phyloP scores from a whole-genome alignment of 1,284 basidiomycete species.

The Anthracocystis setariae region DNA sequence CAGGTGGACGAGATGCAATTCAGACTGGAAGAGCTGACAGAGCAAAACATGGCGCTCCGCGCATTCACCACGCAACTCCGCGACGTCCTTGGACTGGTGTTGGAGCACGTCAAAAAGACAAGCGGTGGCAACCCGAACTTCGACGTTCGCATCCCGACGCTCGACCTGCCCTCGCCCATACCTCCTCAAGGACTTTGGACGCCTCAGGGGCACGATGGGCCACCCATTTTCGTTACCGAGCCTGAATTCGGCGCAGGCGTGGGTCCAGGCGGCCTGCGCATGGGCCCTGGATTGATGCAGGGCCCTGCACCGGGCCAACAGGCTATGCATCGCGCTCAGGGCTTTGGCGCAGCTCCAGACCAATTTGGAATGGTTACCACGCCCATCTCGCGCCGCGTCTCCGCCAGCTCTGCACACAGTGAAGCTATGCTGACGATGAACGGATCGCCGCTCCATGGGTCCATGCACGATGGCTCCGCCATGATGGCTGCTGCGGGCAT shows the following conservation, averaged over 20 bases:
- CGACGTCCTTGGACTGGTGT: constrained; percentile 44
- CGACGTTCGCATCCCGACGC: constrained; percentile 45
- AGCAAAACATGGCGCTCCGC: constrained; percentile 55
- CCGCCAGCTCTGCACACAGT: constrained; percentile 44
- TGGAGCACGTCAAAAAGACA: constrained; percentile 53
- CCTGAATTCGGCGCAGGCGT: constrained; percentile 43
- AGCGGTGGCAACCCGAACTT: constrained; percentile 55
- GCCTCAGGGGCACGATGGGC: constrained; percentile 53
- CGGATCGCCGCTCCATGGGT: constrained; percentile 38
- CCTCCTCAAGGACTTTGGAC: constrained; percentile 48
- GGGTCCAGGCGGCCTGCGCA: constrained; percentile 23
- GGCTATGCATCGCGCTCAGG: constrained; percentile 11
- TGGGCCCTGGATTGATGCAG: constrained; percentile 14
- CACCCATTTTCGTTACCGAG: constrained; percentile 60
- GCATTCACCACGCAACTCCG: constrained; percentile 45
- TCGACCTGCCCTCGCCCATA: constrained; percentile 51
- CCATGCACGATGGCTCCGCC: constrained; percentile 30
- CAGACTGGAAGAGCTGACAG: constrained; percentile 53
- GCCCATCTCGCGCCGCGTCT: constrained; percentile 44
- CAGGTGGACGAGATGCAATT: constrained; percentile 60
- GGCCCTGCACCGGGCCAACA: constrained; percentile 18
- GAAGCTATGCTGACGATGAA: constrained; percentile 44
- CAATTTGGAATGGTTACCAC: constrained; percentile 26
- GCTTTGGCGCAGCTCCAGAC: constrained; percentile 15
- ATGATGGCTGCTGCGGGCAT: constrained; percentile 30